Conservation (phyloP, 2,329 filamentous ascomycete species). For the Chaetomium sp. region DNA sequence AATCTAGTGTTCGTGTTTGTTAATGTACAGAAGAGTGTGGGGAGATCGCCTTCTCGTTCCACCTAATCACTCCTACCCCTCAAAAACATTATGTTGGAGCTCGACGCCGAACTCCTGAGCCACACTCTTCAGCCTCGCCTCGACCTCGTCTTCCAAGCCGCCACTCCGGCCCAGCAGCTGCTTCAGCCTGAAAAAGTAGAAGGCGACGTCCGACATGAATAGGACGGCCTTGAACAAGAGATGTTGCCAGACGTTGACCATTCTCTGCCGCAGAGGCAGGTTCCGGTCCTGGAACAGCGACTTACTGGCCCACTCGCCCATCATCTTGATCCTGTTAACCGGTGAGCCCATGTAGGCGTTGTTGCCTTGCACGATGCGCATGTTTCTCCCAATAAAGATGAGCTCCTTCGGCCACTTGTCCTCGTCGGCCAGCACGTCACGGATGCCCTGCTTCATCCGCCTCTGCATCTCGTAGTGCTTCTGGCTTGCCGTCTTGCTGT, state of each 20-base stretch:
- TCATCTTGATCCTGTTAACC: slow-evolving; percentile 92
- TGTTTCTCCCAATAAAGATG: slow-evolving; percentile 87
- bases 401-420: slow-evolving; percentile 88
- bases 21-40: slow-evolving; percentile 12
- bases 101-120: slow-evolving; percentile 92
- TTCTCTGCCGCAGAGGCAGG: slow-evolving; percentile 62
- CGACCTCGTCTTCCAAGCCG: slow-evolving; percentile 94
- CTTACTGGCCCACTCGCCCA: slow-evolving; percentile 83
- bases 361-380: slow-evolving; percentile 91
- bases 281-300: slow-evolving; percentile 77
- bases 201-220: slow-evolving; percentile 74
- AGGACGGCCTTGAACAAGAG: slow-evolving; percentile 80
- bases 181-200: slow-evolving; percentile 76
- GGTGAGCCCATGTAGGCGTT: slow-evolving; percentile 89
- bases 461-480: slow-evolving; percentile 89
- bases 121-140: slow-evolving; percentile 82
- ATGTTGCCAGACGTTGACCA: slow-evolving; percentile 73
- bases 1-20: slow-evolving; percentile 13
- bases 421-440: slow-evolving; percentile 77
- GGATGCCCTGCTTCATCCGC: slow-evolving; percentile 70
- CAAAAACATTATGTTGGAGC: slow-evolving; percentile 84
- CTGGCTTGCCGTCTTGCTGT: slow-evolving; percentile 63
- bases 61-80: slow-evolving; percentile 62
- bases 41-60: neutral
- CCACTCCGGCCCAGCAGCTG: slow-evolving; percentile 76